These are phyloP conservation scores for Pseudisothecium myosuroides DNA, from an alignment of 225 moss, liverwort and hornwort genomes.

Conservation along the genomic window DNA sequence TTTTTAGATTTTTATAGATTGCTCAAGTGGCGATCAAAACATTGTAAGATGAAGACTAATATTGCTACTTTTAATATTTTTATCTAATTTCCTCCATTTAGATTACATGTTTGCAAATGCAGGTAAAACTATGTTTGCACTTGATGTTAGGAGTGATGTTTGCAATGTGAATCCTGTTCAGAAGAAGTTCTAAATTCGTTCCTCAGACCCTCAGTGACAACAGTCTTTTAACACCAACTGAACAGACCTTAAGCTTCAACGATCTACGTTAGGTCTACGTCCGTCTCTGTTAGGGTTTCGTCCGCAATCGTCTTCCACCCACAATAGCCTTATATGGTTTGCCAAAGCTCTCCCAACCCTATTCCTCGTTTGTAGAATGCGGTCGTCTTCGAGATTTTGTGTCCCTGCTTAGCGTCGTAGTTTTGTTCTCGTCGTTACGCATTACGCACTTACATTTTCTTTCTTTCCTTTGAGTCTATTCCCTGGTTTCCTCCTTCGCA, in stretches of 20 bases:
- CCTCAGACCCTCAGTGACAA: too few relatives aligned
- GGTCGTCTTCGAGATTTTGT: too few relatives aligned
- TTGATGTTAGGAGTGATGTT: too few relatives aligned
- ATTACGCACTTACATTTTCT: not conserved
- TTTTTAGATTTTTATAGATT: not conserved
- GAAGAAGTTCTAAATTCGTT: too few relatives aligned
- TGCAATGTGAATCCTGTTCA: too few relatives aligned
- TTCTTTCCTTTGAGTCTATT: not conserved
- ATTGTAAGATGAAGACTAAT: not conserved
- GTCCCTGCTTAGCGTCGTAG: too few relatives aligned
- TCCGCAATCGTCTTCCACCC: not conserved
- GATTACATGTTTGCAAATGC: too few relatives aligned
- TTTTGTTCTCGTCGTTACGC: not conserved
- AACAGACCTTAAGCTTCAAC: not conserved
- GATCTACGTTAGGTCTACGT: not conserved
- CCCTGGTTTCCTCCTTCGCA: too few relatives aligned
- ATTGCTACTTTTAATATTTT: not conserved
- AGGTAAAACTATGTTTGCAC: too few relatives aligned
- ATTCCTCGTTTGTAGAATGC: accelerated
- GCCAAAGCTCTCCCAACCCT: accelerated
- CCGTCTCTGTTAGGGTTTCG: not conserved
- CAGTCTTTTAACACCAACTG: too few relatives aligned
- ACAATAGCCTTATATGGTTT: not conserved
- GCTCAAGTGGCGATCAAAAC: accelerated
- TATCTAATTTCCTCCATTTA: not conserved